Base-by-base conservation (phyloP, 805 yeast genomes). In the Lachancea mirantina region DNA sequence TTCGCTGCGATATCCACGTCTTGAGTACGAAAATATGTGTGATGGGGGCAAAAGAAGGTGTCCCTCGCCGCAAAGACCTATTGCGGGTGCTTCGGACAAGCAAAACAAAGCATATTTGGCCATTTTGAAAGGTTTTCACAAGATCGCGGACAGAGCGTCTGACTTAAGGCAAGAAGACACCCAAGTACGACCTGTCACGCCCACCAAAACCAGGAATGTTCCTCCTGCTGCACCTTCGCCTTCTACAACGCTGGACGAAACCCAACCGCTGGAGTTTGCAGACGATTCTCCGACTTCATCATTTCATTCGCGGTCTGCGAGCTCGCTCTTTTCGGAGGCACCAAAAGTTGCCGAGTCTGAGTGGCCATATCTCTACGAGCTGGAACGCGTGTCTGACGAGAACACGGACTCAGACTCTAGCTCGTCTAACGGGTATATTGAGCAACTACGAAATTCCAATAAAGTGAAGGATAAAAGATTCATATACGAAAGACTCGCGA, bases 401-500 rank as follows among this genome's bases (percentile, higher is more conserved):
- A 30, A 28, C 22, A 26, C 39, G 3, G 41, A 34, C 24, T 36
- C 42, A 8, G 42, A 34, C 19, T 43, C 46, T 8, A 36, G 47
- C 21, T 40, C 44, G 13, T 43, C 49, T 2, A 39, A 37, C 7
- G 49, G 48, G 17, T 46, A 52, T 8, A 38, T 55, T 10, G 41
- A 34, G 21, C 45, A 48, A 23, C 36, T 56, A 20, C 51, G 56
- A 37, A 40, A 43, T 14, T 53, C 62, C 1, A 51, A 41, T 10
- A 54, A 49, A 30, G 62, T 56, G 11, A 54, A 45, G 22, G 60
- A 57, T 25, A 57, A 55, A 31, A 51, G 55, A 1, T 42, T 46
- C 16, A 30, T 57, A 18, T 57, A 53, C 35, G 62, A 57, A 30
- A 53, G 45, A 28, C 36, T 55, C 19, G 43, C 45, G 24, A 33